Percentiles rank a stretch among this genome's conserved stretches.
These are phyloP conservation scores for Olyra latifolia DNA, from an alignment of 176 grass and related monocot species.

Conservation along the genomic window DNA sequence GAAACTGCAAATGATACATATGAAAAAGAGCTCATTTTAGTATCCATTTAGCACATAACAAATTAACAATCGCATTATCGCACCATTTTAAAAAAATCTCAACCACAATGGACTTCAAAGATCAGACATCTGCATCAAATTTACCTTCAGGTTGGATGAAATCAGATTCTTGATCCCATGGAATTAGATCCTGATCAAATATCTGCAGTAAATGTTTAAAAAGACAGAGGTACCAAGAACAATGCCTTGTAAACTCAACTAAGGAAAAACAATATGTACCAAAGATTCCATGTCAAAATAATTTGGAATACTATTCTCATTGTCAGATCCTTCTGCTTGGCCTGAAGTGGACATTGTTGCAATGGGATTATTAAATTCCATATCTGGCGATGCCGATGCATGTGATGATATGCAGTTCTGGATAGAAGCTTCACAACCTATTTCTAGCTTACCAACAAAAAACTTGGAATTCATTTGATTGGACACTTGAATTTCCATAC, in stretches of 20 bases:
- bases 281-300: slow-evolving; percentile 60
- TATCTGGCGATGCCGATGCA: slow-evolving; percentile 13
- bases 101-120: slow-evolving; percentile 24
- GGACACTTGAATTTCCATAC: too few relatives aligned
- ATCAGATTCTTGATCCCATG: slow-evolving; percentile 51
- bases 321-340: slow-evolving; percentile 48
- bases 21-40: neutral
- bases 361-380: slow-evolving; percentile 28
- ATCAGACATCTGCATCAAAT: slow-evolving; percentile 5
- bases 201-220: slow-evolving; percentile 39
- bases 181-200: slow-evolving; percentile 50
- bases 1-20: slow-evolving; percentile 45
- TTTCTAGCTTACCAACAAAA: slow-evolving; percentile 19
- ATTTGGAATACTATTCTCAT: slow-evolving; percentile 44
- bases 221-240: slow-evolving; percentile 20
- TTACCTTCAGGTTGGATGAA: slow-evolving; percentile 58
- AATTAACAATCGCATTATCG: too few relatives aligned
- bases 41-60: slow-evolving; percentile 1
- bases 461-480: slow-evolving; percentile 27
- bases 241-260: slow-evolving; percentile 13
- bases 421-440: slow-evolving; percentile 20
- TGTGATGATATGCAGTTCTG: slow-evolving; percentile 17
- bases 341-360: slow-evolving; percentile 16
- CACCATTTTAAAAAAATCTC: neutral
- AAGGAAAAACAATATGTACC: slow-evolving; percentile 41